Percentiles rank a stretch among this genome's conserved stretches.
Evolutionary conservation across 2,329 filamentous ascomycete genomes (phyloP).

Genomic region (Pseudohalonectria lignicola): DNA sequence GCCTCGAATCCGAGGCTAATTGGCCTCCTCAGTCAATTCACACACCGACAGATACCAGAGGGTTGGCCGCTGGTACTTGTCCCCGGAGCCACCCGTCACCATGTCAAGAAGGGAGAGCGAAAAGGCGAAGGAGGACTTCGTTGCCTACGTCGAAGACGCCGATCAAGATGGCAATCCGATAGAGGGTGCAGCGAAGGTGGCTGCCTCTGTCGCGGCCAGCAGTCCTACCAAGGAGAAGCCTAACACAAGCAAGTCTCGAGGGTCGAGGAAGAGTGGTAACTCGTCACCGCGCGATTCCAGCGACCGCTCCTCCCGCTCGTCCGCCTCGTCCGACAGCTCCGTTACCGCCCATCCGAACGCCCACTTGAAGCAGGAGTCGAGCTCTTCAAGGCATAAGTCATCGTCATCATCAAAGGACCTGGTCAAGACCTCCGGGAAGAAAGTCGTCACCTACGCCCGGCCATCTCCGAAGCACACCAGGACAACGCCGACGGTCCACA

Average conservation of each 20-base stretch:
- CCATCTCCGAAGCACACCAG: constrained; percentile 25
- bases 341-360: constrained; percentile 23
- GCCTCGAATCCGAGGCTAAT: not conserved
- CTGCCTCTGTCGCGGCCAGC: constrained; percentile 30
- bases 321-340: not conserved
- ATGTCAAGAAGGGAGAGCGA: no score
- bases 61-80: no score
- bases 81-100: no score
- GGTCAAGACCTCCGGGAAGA: not conserved
- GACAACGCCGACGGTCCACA: constrained; percentile 19
- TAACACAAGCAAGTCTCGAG: constrained; percentile 32
- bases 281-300: no score
- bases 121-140: no score
- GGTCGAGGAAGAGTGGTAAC: no score
- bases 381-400: constrained; percentile 18
- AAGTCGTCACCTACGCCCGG: constrained; percentile 2
- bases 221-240: constrained; percentile 35
- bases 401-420: constrained; percentile 13
- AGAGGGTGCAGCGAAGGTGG: constrained; percentile 23
- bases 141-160: constrained; percentile 38
- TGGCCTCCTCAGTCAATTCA: no score
- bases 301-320: no score
- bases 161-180: constrained; percentile 35
- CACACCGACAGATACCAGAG: no score
- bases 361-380: not conserved